Base-by-base conservation (phyloP, 257 asterid species). In the Solanum piurae region DNA sequence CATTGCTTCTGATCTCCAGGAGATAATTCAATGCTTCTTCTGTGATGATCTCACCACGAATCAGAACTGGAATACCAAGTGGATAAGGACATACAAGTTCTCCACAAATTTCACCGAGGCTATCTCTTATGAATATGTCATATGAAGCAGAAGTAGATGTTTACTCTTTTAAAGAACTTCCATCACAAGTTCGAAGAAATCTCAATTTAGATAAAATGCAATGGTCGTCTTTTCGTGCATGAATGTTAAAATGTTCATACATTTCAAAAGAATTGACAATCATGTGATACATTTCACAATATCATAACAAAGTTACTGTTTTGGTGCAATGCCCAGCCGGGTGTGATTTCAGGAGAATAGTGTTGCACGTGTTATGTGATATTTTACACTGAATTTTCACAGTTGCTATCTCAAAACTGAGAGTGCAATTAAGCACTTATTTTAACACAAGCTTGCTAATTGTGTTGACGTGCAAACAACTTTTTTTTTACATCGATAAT, bases 1-100 rank as follows among this genome's bases (percentile, higher is more conserved):
- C 98, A 33, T 87, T 89, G 58, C 88, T 89, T 84, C 88, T 92
- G 86, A 95, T 92, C 60, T 89, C 88, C 88, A 92, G 14, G 89
- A 94, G 86, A 86, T 91, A 94, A 69, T 88, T 64, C 90, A 96
- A 9, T 2, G 93, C 96, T 77, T 49, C 89, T 87, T 90, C 92
- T 4, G 94, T 93, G 72, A 95, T 92, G 64, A 91, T 90, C 92
- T 94, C 98, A 8, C 96, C 94, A 3, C 95, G 98, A 58, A 91
- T 82, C 40, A 94, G 1, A 44, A 44, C 83, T 1, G 95, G 94
- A 38, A 93, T 91, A 31, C 96, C 93, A 0, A 95, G 96, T 69
- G 96, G 96, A 58, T 91, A 92, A 18, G 98, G 94, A 83, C 93
- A 93, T 62, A 92, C n/a, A 20, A 89, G 88, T 91, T 94, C 98